A percentile compares a stretch with the other conserved stretches of the same genome.
Evolutionary conservation across 1,284 basidiomycete genomes (phyloP).

Genomic region (Ustilago nuda): DNA sequence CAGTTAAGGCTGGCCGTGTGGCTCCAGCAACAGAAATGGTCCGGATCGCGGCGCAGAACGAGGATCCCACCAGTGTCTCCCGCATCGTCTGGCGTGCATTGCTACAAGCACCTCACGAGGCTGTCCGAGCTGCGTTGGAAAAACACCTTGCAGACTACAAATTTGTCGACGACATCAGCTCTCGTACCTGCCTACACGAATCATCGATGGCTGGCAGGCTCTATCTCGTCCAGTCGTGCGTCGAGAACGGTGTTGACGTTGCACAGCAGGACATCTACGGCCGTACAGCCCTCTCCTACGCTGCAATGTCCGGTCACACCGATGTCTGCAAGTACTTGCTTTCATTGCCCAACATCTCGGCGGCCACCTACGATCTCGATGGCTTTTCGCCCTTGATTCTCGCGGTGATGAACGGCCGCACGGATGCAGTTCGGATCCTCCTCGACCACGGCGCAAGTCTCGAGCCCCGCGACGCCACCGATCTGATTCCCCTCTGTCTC

Average conservation of each 20-base stretch:
- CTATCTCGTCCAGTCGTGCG: constrained; percentile 84
- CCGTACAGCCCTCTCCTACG: constrained; percentile 93
- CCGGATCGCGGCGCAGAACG: constrained; percentile 54
- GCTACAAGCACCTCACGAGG: constrained; percentile 52
- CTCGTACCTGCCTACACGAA: constrained; percentile 93
- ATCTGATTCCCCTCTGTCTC: constrained; percentile 87
- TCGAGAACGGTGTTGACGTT: constrained; percentile 78
- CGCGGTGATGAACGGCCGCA: constrained; percentile 86
- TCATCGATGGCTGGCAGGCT: constrained; percentile 86
- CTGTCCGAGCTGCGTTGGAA: constrained; percentile 58
- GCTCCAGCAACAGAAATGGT: constrained; percentile 58
- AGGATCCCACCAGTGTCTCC: constrained; percentile 58
- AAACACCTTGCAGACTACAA: constrained; percentile 78
- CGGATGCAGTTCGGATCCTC: constrained; percentile 75
- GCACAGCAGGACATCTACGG: constrained; percentile 87
- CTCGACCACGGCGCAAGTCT: constrained; percentile 60
- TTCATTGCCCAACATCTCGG: constrained; percentile 77
- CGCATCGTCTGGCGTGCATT: constrained; percentile 67
- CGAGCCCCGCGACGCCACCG: constrained; percentile 69
- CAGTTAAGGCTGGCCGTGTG: constrained; percentile 56
- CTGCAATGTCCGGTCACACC: constrained; percentile 90
- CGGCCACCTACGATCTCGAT: constrained; percentile 76
- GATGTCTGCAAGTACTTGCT: constrained; percentile 82
- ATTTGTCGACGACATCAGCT: constrained; percentile 97
- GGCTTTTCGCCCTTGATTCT: constrained; percentile 94